Evolutionary conservation across 108 stramenopile genomes (phyloP), one percentile per base, ranked within the genome.

Genomic region (Nitzschia inconspicua): DNA sequence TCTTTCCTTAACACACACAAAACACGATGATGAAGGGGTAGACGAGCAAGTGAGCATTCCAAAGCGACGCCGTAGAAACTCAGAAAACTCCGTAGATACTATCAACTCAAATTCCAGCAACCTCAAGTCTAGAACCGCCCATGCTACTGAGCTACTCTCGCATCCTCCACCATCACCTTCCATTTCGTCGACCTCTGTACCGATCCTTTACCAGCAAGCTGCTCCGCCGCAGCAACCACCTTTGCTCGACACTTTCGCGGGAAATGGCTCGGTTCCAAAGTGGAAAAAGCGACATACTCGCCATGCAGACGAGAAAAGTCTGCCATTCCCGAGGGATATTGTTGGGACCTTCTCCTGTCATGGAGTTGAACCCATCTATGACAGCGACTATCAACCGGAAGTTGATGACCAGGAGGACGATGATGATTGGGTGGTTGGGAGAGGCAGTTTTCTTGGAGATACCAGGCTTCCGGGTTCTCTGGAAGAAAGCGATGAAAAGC

Each of bases 261-360:
- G 39, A 6, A 19, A 24, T 2, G 53, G 41, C 2, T 27, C 44
- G 13, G 31, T 26, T 51, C 72, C 72, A 13, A 68, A 65, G 31
- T 77, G 76, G 76, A 67, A 62, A n/a, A 30, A 66, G 19, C 60
- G 76, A 39, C 65, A 59, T 20, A 66, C 65, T n/a, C 51, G 69
- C 6, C 30, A 61, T 32, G 37, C 50, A 34, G 65, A 72, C 11
- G 83, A 86, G 24, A 55, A 59, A 41, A 63, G 63, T 52, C 63
- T 87, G 35, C 91, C 88, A 0, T 93, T 89, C 60, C 84, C 88
- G 0, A 57, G 72, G 5, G 57, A 76, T 59, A 55, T 86, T 1
- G 83, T 90, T 8, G 97, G 97, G 0, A 95, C 96, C 9, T 97
- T 80, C 70, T 74, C 71, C 3, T 98, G 96, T 58, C 97, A 98